Conservation (phyloP, 2,329 filamentous ascomycete species). For the Aspergillus ruber region DNA sequence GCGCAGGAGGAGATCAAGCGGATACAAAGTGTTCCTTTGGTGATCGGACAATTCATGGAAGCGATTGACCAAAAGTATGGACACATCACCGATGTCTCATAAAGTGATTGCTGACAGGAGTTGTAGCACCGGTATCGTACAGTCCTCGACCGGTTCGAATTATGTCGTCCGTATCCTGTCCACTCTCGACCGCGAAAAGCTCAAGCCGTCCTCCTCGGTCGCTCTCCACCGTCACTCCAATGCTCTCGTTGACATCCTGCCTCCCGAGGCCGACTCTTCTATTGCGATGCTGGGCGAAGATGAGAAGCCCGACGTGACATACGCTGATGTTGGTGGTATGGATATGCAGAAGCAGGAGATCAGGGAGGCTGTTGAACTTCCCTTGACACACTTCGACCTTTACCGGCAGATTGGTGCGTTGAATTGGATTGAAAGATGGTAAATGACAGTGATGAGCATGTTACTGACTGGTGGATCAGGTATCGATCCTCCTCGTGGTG, state of each 20-base stretch:
- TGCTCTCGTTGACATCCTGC: slow-evolving; percentile 94
- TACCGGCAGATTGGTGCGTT: slow-evolving; percentile 87
- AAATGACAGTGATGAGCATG: not conserved
- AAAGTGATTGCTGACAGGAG: slow-evolving; percentile 5
- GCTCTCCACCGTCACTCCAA: slow-evolving; percentile 98
- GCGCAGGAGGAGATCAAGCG: slow-evolving; percentile 99
- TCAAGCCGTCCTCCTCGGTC: slow-evolving; percentile 96
- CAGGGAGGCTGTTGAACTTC: slow-evolving; percentile 91
- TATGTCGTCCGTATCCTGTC: slow-evolving; percentile 98
- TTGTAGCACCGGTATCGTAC: slow-evolving; percentile 86
- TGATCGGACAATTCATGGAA: slow-evolving; percentile 99
- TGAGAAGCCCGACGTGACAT: slow-evolving; percentile 97
- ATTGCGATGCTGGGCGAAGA: slow-evolving; percentile 96
- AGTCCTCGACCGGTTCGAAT: slow-evolving; percentile 96
- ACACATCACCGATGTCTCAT: not conserved
- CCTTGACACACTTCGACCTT: slow-evolving; percentile 93
- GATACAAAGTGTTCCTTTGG: slow-evolving; percentile 94
- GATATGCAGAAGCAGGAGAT: slow-evolving; percentile 99
- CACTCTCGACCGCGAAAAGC: slow-evolving; percentile 92
- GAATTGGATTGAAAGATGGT: not conserved
- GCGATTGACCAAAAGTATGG: slow-evolving; percentile 96
- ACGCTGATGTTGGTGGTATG: slow-evolving; percentile 92
- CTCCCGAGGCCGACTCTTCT: slow-evolving; percentile 96
- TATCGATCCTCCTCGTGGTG: slow-evolving; percentile 94
- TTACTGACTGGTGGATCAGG: slow-evolving; percentile 29